Base-by-base conservation (phyloP, 2,329 filamentous ascomycete species). In the Domatiomyces catenatus region DNA sequence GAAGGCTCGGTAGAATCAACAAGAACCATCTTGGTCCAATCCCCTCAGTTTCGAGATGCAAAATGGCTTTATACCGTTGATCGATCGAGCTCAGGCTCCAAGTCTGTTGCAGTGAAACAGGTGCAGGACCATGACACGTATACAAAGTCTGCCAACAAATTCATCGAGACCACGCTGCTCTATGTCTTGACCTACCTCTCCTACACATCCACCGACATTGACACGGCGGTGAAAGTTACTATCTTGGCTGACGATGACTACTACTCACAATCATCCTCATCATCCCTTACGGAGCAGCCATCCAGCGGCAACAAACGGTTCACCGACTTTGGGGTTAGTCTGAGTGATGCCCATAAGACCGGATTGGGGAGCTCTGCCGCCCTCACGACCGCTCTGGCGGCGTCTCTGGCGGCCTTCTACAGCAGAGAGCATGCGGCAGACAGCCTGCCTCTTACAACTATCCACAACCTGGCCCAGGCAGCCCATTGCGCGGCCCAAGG, bases 211-310 rank as follows among this genome's bases (percentile, higher is more conserved):
- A 73, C 64, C 64, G 63, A 75, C 69, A 62, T 80, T 47, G 66
- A 92, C 62, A 75, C 75, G 12, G 79, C 88, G 3, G 70, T 83
- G 26, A 79, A 79, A 12, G 78, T 96, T 65, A 88, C 85, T 54
- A 90, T 98, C 64, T 77, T 96, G 36, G 90, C 92, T 53, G 88
- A 95, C 69, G 89, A 92, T 63, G 86, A 93, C 71, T 98, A 98
- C 75, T 98, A 96, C 72, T 95, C 92, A 3, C 80, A 82, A 53
- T 74, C 81, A 2, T 64, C 71, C 22, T 61, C 64, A 20, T 57
- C 65, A 17, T 26, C 18, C 18, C 19, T 10, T 20, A 45, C 49
- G 48, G 53, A 18, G 20, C 22, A 12, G 49, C 49, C 49, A 10
- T 22, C 39, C 8, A 42, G 12, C 12, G 63, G 71, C 17, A 63